Evolutionary conservation across 73 alveolate species (phyloP).

Genomic region (Symbiodinium pilosum): DNA sequence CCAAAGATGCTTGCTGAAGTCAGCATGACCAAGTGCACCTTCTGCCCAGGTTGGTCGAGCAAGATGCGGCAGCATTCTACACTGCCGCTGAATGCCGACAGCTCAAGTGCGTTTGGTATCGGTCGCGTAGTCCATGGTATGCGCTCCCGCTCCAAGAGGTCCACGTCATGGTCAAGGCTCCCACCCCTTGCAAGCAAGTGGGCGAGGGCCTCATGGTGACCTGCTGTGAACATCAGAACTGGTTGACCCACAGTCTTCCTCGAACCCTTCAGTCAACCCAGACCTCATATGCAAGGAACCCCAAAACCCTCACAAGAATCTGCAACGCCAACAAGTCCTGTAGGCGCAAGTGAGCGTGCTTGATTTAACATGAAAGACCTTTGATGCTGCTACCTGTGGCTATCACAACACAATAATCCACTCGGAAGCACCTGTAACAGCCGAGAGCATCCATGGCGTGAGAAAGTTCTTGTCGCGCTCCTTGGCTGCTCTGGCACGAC

Average conservation of each 20-base stretch:
- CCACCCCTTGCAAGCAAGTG: neutral
- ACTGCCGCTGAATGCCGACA: neutral
- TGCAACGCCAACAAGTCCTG: too few relatives aligned
- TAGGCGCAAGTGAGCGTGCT: too few relatives aligned
- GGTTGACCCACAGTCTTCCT: too few relatives aligned
- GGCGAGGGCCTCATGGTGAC: neutral
- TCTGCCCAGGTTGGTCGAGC: neutral
- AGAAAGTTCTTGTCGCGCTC: neutral
- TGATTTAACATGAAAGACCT: too few relatives aligned
- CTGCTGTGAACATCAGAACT: neutral
- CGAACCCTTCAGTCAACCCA: too few relatives aligned
- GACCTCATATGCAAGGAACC: too few relatives aligned
- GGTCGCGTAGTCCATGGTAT: neutral
- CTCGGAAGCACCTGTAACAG: constrained; percentile 1
- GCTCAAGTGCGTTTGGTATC: neutral
- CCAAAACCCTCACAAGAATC: too few relatives aligned
- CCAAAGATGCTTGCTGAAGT: neutral
- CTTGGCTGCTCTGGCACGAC: neutral
- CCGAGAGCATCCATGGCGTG: constrained; percentile 6
- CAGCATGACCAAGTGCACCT: neutral
- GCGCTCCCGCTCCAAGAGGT: neutral
- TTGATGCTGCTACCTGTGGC: too few relatives aligned
- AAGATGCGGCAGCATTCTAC: neutral
- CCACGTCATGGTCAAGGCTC: neutral
- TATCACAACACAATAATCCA: too few relatives aligned